Conservation (phyloP, 1,139 yeast species). For the Nakaseomyces sp. region DNA sequence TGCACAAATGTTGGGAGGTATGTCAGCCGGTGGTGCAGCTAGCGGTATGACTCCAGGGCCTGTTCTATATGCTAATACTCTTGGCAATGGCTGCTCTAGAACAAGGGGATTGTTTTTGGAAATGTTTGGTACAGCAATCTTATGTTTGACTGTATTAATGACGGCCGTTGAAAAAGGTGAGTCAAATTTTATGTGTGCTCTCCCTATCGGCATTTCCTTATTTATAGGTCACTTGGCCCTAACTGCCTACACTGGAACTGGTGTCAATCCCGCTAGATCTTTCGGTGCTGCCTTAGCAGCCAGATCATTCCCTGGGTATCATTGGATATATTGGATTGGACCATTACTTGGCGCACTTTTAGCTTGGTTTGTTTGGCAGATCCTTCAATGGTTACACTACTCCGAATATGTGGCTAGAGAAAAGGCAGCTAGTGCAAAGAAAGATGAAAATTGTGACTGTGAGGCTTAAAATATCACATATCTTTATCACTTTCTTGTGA, state of each 20-base stretch:
- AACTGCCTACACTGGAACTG: slow-evolving; percentile 82
- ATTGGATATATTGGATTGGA: slow-evolving; percentile 90
- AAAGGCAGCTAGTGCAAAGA: slow-evolving; percentile 8
- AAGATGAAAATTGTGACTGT: not conserved
- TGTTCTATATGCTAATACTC: slow-evolving; percentile 57
- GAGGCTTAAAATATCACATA: not conserved
- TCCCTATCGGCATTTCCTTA: slow-evolving; percentile 70
- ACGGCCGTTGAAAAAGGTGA: slow-evolving; percentile 75
- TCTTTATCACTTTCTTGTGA: no score
- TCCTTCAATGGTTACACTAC: slow-evolving; percentile 56
- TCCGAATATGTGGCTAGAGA: slow-evolving; percentile 6
- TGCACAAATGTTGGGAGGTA: slow-evolving; percentile 72
- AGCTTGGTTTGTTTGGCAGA: slow-evolving; percentile 57
- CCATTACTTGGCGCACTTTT: slow-evolving; percentile 61
- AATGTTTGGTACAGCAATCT: slow-evolving; percentile 65
- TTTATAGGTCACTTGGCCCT: slow-evolving; percentile 74
- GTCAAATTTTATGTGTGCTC: slow-evolving; percentile 71
- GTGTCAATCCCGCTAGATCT: slow-evolving; percentile 82
- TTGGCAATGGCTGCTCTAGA: slow-evolving; percentile 64
- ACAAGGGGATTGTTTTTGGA: slow-evolving; percentile 72
- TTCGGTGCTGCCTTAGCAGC: slow-evolving; percentile 76
- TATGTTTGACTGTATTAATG: slow-evolving; percentile 67
- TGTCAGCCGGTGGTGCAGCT: slow-evolving; percentile 88
- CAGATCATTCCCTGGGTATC: slow-evolving; percentile 63
- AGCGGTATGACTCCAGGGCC: slow-evolving; percentile 78